Evolutionary conservation across 805 yeast species (phyloP).

Genomic region (Pichia cabralensis): DNA sequence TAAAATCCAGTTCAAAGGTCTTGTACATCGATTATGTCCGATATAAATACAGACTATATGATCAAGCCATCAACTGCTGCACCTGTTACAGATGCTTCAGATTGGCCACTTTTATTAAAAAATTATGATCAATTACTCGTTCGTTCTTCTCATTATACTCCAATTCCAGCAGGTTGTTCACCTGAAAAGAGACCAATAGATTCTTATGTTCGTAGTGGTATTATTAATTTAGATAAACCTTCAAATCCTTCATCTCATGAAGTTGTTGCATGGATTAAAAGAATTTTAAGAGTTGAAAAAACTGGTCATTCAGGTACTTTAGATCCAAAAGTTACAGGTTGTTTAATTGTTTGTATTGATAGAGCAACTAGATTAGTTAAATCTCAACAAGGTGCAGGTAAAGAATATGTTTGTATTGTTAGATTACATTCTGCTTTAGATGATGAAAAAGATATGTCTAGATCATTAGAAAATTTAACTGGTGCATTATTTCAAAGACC

Average conservation of each 20-base stretch:
- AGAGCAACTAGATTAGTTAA: constrained; percentile 97
- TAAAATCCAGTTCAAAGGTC: no score
- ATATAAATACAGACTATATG: no score
- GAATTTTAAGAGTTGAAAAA: constrained; percentile 90
- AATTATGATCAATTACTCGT: constrained; percentile 90
- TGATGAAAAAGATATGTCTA: constrained; percentile 78
- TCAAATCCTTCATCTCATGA: constrained; percentile 98
- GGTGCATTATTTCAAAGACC: constrained; percentile 99
- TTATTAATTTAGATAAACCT: constrained; percentile 94
- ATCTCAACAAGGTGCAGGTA: constrained; percentile 99
- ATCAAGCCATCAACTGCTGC: constrained; percentile 76
- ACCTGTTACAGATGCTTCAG: constrained; percentile 77
- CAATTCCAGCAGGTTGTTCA: constrained; percentile 90
- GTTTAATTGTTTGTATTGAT: constrained; percentile 95
- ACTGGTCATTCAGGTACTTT: constrained; percentile 99
- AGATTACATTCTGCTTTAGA: constrained; percentile 89
- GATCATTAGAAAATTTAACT: constrained; percentile 85
- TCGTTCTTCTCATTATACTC: constrained; percentile 95
- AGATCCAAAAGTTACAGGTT: constrained; percentile 96
- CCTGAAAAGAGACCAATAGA: constrained; percentile 92
- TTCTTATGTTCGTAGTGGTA: constrained; percentile 87
- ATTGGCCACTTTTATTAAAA: constrained; percentile 92
- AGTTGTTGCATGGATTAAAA: constrained; percentile 98
- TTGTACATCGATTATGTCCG: no score
- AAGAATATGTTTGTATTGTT: constrained; percentile 96